Percentiles rank a stretch among this genome's conserved stretches.
Conservation (phyloP, 371 early-diverging fungal species). For the Rhizopus sp. region DNA sequence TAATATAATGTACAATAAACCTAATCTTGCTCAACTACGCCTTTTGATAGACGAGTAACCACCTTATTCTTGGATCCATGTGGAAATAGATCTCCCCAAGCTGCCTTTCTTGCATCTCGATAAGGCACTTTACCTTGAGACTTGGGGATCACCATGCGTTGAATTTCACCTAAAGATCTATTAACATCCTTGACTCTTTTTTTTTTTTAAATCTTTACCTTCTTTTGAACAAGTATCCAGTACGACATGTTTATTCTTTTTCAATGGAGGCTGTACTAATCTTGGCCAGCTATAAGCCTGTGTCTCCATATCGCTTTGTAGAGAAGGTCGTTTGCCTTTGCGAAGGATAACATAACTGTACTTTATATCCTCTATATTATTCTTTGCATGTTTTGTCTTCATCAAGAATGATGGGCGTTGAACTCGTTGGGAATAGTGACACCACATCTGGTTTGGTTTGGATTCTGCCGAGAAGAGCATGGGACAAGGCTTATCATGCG, state of each 20-base stretch:
- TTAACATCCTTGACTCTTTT: neutral
- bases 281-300: constrained; percentile 74
- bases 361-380: constrained; percentile 74
- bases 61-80: constrained; percentile 66
- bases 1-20: neutral
- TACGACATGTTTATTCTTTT: constrained; percentile 77
- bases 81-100: constrained; percentile 86
- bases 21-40: constrained; percentile 2
- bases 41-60: constrained; percentile 29
- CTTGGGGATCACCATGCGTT: constrained; percentile 74
- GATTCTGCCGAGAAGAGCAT: constrained; percentile 49
- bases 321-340: constrained; percentile 55
- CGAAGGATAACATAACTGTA: constrained; percentile 83
- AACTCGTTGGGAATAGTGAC: constrained; percentile 84
- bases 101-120: constrained; percentile 75
- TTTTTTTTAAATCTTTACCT: constrained; percentile 31
- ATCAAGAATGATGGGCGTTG: constrained; percentile 75
- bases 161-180: constrained; percentile 46
- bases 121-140: constrained; percentile 76
- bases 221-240: constrained; percentile 67
- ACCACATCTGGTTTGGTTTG: constrained; percentile 63
- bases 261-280: constrained; percentile 71
- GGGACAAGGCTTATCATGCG: constrained; percentile 78
- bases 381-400: constrained; percentile 72
- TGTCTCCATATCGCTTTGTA: constrained; percentile 26